Evolutionary conservation across 2,329 filamentous ascomycete genomes (phyloP).

Genomic region (Paracoccidioides brasiliensis): DNA sequence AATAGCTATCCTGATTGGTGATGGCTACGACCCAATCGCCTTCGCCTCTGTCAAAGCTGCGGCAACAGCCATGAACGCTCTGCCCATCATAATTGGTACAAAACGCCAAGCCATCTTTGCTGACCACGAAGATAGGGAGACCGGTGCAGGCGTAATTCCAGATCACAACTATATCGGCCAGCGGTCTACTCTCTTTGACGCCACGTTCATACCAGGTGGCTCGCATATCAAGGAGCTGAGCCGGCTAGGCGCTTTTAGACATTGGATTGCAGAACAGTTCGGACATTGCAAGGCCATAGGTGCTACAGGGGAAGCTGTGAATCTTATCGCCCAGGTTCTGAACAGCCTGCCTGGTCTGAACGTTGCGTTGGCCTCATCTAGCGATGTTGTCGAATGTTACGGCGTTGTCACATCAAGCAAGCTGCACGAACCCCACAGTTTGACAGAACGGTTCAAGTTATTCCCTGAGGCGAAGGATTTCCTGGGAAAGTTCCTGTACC

Average conservation of each 20-base stretch:
- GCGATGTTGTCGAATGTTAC: slow-evolving; percentile 52
- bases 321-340: slow-evolving; percentile 42
- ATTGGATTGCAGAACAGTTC: slow-evolving; percentile 70
- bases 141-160: slow-evolving; percentile 37
- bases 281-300: slow-evolving; percentile 70
- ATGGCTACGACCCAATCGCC: slow-evolving; percentile 38
- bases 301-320: slow-evolving; percentile 58
- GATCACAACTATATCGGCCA: slow-evolving; percentile 70
- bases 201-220: slow-evolving; percentile 56
- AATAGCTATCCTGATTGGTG: slow-evolving; percentile 40
- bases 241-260: slow-evolving; percentile 57
- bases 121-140: slow-evolving; percentile 37
- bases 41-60: slow-evolving; percentile 54
- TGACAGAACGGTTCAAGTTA: slow-evolving; percentile 51
- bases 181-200: slow-evolving; percentile 65
- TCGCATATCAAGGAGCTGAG: slow-evolving; percentile 46
- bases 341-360: slow-evolving; percentile 35
- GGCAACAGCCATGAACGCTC: slow-evolving; percentile 47
- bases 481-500: slow-evolving; percentile 54
- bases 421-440: slow-evolving; percentile 39
- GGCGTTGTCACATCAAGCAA: slow-evolving; percentile 59
- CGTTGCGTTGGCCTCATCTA: slow-evolving; percentile 36
- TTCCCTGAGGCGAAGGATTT: slow-evolving; percentile 57
- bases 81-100: slow-evolving; percentile 57
- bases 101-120: slow-evolving; percentile 54